Base-by-base conservation (phyloP, 495 filamentous ascomycete genomes). In the Hypoxylon intermedium region DNA sequence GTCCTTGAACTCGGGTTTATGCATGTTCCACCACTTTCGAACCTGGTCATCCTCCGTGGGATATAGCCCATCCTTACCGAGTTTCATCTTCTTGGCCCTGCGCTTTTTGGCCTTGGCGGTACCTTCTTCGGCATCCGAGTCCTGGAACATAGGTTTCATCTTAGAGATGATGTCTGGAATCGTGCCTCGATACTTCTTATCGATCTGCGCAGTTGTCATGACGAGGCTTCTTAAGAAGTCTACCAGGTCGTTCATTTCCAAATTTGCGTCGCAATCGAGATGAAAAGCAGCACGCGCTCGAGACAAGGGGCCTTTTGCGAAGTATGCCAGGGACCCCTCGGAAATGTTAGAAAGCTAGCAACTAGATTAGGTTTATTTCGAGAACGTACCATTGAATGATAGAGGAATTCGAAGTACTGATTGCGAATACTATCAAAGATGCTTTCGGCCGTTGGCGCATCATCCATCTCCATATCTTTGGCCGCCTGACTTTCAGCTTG, bases 251-350 rank as follows among this genome's bases (percentile, higher is more conserved):
- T 77, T 68, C 70, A 77, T 79, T 12, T 83, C 79, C n/a, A 83
- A 71, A 41, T 74, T 77, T 5, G 75, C 70, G 50, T 83, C 80
- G 53, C 71, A 78, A 20, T 84, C 77, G 20, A 83, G 72, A 62
- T 89, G 84, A 58, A 96, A 91, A 28, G 85, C 84, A 42, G 87
- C 87, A 49, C 94, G 83, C 16, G 90, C 91, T 65, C 92, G 84
- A n/a, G 95, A 89, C 16, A 98, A 79, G 3, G 94, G 92, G 1
- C 94, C 94, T 78, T 98, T 98, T 15, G 93, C 90, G 78, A 98
- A 98, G 71, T 97, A 98, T 60, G 93, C 95, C 65, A 98, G 75
- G 9, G 94, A 94, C 18, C 91, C 89, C 86, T 92, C 34, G 13
- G 9, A n/a, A 38, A 31, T 51, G 66, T 77, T 53, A 77, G 69